Percentiles rank a stretch among this genome's conserved stretches.
Conservation (phyloP, 495 filamentous ascomycete genomes). For the Penicillium diatomitis region DNA sequence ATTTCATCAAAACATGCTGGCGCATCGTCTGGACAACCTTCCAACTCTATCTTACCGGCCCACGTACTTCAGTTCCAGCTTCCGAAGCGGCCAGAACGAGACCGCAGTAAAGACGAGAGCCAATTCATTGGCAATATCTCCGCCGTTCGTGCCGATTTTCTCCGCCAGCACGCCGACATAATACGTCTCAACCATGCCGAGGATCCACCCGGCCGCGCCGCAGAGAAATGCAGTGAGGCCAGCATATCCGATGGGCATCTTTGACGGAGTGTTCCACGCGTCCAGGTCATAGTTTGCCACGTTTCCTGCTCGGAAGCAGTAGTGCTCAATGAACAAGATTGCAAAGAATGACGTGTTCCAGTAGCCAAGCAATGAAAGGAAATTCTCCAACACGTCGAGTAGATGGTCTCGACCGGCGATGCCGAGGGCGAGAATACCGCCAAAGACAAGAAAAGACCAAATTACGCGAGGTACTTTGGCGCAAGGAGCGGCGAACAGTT, state of each 20-base stretch:
- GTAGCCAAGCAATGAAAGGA: conserved; percentile 51
- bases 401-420: conserved; percentile 34
- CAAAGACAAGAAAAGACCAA: conserved; percentile 34
- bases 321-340: conserved; percentile 52
- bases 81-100: conserved; percentile 14
- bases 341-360: conserved; percentile 49
- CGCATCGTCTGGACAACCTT: too few species aligned
- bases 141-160: conserved; percentile 15
- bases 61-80: conserved; percentile 20
- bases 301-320: conserved; percentile 45
- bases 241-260: conserved; percentile 23
- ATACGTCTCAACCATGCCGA: conserved; percentile 33
- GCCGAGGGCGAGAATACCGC: conserved; percentile 28
- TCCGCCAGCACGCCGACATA: conserved; percentile 20
- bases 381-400: conserved; percentile 37
- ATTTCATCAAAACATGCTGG: too few species aligned
- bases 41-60: conserved; percentile 11
- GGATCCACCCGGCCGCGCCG: conserved; percentile 26
- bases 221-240: conserved; percentile 22
- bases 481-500: conserved; percentile 33
- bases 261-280: conserved; percentile 23
- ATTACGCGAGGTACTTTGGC: conserved; percentile 31
- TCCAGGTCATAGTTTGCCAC: conserved; percentile 34
- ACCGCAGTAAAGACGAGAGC: conserved; percentile 16
- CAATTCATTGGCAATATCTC: conserved; percentile 24